Conservation (phyloP, 768 basidiomycete genomes). For the Rhizopogon rudus region DNA sequence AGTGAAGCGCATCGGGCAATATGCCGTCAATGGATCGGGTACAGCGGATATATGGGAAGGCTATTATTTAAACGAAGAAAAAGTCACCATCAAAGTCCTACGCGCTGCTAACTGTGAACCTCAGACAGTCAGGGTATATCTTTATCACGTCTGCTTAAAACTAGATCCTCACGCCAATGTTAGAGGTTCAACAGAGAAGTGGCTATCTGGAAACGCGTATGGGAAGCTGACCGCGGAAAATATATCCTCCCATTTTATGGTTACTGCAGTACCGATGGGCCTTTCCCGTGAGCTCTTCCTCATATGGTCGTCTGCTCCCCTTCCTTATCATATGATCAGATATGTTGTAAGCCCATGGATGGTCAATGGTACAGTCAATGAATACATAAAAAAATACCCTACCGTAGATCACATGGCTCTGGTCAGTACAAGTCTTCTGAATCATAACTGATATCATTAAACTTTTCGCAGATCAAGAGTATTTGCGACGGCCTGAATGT, state of each 20-base stretch:
- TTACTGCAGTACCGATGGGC: constrained; percentile 50
- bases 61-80: constrained; percentile 46
- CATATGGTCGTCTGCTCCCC: neutral
- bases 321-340: constrained; percentile 21
- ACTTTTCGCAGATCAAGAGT: constrained; percentile 34
- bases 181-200: constrained; percentile 52
- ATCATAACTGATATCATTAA: neutral
- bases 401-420: constrained; percentile 38
- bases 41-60: constrained; percentile 57
- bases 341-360: constrained; percentile 61
- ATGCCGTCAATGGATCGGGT: constrained; percentile 46
- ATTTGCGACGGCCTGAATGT: constrained; percentile 43
- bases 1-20: constrained; percentile 42
- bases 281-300: constrained; percentile 42
- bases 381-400: constrained; percentile 39
- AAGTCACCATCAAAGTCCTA: constrained; percentile 53
- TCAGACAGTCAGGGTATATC: constrained; percentile 35
- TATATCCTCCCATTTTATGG: constrained; percentile 57
- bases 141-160: neutral
- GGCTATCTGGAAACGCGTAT: constrained; percentile 49
- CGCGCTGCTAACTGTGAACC: constrained; percentile 47
- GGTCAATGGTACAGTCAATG: constrained; percentile 43
- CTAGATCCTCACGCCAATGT: neutral
- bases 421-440: constrained; percentile 23
- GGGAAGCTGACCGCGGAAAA: constrained; percentile 45